Evolutionary conservation across 2,329 filamentous ascomycete species (phyloP), one percentile per base, ranked within the genome.

Genomic region (Hypomyces rosellus): DNA sequence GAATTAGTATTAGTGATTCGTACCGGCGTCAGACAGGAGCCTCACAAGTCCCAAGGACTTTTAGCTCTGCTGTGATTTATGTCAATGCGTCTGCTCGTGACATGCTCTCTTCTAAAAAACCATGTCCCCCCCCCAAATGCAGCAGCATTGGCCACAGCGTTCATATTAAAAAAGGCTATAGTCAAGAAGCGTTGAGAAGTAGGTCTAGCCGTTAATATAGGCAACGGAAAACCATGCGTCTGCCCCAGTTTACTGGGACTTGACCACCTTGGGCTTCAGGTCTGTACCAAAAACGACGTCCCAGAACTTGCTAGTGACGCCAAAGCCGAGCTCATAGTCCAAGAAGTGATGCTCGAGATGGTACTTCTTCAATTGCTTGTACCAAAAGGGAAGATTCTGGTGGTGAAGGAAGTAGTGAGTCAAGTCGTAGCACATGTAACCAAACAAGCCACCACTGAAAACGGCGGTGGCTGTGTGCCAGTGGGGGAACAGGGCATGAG

Each of bases 351-450:
- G 93, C 66, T 90, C 84, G 30, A 99, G 84, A 66, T 99, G 93
- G 65, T 96, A 95, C 71, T 96, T 97, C 83, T 99, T 99, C 61
- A 97, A 81, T 57, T 83, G 77, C 70, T 88, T 88, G 74, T 95
- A 97, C 79, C 89, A 96, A 2, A 84, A 73, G 14, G 93, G 93
- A 3, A 99, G 82, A 61, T 89, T 95, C 72, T 87, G 82, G 74
- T 99, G 93, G 69, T 99, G 93, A 37, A 99, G 80, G 78, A 99
- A 99, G 77, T 97, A 99, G 69, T 99, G 93, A 2, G 93, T 99
- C 74, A 96, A 64, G 68, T 99, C 93, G 73, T 99, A 99, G 76
- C 87, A 90, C 55, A 96, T 80, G 67, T 99, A 99, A 51, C 93
- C 93, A 61, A 96, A 95, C 56, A 99, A 84, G 54, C 91, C 93